Evolutionary conservation across 2,329 filamentous ascomycete genomes (phyloP), one percentile per base, ranked within the genome.

Genomic region (Epichloe sp.): DNA sequence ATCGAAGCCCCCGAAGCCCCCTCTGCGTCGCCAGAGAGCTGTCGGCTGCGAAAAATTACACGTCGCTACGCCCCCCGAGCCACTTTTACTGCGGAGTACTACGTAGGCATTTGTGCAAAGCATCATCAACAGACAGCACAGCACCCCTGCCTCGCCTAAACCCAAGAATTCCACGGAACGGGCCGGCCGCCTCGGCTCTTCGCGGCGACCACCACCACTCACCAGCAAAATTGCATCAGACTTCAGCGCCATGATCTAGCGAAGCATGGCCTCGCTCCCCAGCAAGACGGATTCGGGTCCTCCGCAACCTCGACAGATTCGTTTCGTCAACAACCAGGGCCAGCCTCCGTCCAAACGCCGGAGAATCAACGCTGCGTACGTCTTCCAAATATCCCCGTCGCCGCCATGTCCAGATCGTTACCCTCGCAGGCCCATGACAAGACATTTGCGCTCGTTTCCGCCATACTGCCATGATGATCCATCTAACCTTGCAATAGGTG

Each of bases 301-400:
- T 55, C 69, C 73, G 44, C 75, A 70, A 52, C 80, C 50, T 38
- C 53, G 78, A 65, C 76, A 78, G 64, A 86, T 88, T 58, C 83
- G 86, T 59, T 91, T 90, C 65, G 86, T 91, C 59, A 86, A 88
- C 57, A 88, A 83, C 61, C 85, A 89, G 68, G 86, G 86, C 55
- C 84, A 87, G 57, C 86, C 86, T 47, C 85, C 86, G 55, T 83
- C 84, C 26, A 91, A 90, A 68, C 76, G 86, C 59, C 78, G 86
- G 63, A 77, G 86, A 60, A 86, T 91, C 62, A 88, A 83, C 68
- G 83, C 86, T 61, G 86, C 86, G 80, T 86, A 75, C 67, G 82
- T 76, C 46, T 38, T 34, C 26, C 21, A 26, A 23, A 7, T 46
- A 12, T 38, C 47, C 12, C 47, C 12, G 12, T n/a, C 19, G 23